Evolutionary conservation across 2,329 filamentous ascomycete species (phyloP).

Genomic region (Xylariaceae sp.): DNA sequence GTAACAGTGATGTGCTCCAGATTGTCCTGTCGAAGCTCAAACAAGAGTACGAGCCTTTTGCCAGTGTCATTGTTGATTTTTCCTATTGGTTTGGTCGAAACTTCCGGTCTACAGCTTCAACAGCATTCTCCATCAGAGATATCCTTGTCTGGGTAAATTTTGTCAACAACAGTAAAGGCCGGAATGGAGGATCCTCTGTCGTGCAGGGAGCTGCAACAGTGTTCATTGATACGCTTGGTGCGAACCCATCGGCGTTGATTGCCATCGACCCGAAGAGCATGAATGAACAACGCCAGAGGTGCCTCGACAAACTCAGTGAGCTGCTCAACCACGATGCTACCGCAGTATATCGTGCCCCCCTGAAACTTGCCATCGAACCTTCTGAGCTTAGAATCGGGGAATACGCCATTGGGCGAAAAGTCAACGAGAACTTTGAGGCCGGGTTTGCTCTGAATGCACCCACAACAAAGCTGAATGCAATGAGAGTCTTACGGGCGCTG

Average conservation of each 20-base stretch:
- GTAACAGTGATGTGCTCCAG: constrained; percentile 76
- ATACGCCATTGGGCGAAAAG: constrained; percentile 59
- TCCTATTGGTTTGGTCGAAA: constrained; percentile 85
- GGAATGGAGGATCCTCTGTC: constrained; percentile 42
- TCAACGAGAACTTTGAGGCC: constrained; percentile 45
- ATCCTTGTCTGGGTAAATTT: constrained; percentile 92
- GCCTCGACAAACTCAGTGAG: constrained; percentile 64
- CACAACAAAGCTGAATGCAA: constrained; percentile 83
- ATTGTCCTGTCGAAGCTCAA: constrained; percentile 76
- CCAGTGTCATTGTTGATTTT: constrained; percentile 72
- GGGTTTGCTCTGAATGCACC: constrained; percentile 79
- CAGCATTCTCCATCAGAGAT: constrained; percentile 84
- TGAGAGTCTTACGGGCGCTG: constrained; percentile 83
- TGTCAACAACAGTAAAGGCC: constrained; percentile 60
- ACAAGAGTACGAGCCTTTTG: constrained; percentile 49
- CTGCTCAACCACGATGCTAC: constrained; percentile 60
- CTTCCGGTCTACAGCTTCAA: constrained; percentile 69
- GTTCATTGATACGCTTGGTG: constrained; percentile 90
- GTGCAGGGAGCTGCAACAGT: constrained; percentile 92
- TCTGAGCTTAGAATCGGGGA: constrained; percentile 61
- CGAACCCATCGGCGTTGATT: constrained; percentile 85
- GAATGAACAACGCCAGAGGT: constrained; percentile 63
- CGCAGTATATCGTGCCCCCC: constrained; percentile 57
- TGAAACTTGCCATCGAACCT: constrained; percentile 51
- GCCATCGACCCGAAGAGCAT: constrained; percentile 66